Percentiles rank a stretch among this genome's conserved stretches.
Evolutionary conservation across 1,284 basidiomycete species (phyloP).

Genomic region (Papiliotrema fonsecae): DNA sequence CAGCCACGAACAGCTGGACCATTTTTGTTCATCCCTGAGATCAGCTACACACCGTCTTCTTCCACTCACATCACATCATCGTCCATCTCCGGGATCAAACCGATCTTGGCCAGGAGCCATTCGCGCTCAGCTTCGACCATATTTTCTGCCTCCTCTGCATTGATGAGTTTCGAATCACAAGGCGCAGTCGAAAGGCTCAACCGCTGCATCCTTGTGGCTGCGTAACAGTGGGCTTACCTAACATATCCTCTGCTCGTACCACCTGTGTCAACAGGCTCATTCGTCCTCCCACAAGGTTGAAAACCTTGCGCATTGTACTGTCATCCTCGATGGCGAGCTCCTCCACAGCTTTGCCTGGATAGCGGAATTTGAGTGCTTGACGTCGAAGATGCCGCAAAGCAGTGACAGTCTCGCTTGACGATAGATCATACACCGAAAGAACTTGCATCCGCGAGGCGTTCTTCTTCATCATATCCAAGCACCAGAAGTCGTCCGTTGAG

Average conservation of each 20-base stretch:
- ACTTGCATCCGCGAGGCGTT: constrained; percentile 69
- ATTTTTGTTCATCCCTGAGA: constrained; percentile 61
- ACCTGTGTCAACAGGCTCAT: constrained; percentile 68
- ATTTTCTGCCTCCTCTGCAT: constrained; percentile 55
- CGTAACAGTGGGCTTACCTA: constrained; percentile 48
- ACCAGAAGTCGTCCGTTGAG: constrained; percentile 73
- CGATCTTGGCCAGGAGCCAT: constrained; percentile 66
- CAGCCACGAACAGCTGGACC: constrained; percentile 50
- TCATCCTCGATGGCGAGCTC: constrained; percentile 33
- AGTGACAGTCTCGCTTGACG: constrained; percentile 57
- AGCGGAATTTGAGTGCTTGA: constrained; percentile 28
- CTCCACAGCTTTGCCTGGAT: constrained; percentile 5
- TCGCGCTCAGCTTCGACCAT: constrained; percentile 67
- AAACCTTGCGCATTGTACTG: constrained; percentile 53
- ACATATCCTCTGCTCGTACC: constrained; percentile 58
- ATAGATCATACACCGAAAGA: constrained; percentile 68
- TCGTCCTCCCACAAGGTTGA: constrained; percentile 67
- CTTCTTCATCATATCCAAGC: constrained; percentile 51
- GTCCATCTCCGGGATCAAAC: constrained; percentile 66
- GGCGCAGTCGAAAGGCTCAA: too few species aligned
- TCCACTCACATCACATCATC: constrained; percentile 67
- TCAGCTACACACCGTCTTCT: background rate
- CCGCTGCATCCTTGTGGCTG: too few species aligned
- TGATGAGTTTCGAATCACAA: background rate
- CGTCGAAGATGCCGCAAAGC: constrained; percentile 58